Evolutionary conservation across 1,139 yeast genomes (phyloP), one percentile per base, ranked within the genome.

Genomic region (Eremothecium cymbalariae): DNA sequence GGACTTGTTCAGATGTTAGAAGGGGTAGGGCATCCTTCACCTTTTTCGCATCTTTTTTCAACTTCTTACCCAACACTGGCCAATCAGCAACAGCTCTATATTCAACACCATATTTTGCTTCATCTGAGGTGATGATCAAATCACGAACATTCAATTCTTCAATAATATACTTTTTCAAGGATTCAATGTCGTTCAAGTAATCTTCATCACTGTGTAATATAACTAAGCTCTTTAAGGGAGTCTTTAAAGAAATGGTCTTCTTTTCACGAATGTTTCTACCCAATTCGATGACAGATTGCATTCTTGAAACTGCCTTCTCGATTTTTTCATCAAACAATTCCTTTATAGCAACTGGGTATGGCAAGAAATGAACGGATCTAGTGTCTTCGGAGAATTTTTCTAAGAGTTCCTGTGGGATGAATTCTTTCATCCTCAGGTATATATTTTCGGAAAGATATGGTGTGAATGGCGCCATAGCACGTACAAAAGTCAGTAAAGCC

Each of bases 381-480:
- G 63, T 59, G 54, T 86, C 95, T 45, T 65, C 62, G 40, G 66
- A 58, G 42, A 59, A 66, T 26, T 50, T 41, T 37, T 60, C 58
- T 37, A 65, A 53, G 26, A 71, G 72, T 32, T 70, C 74, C 22
- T 62, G 67, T 15, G 72, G 60, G 60, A 85, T 78, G 52, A 67
- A 75, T 26, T 66, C 68, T 57, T 68, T 74, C 61, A 93, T 64
- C 62, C 74, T 78, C 58, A 77, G 80, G 65, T 86, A 93, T 50
- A 93, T 82, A 52, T 77, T 76, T 57, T 93, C 99, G 35, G 97
- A 71, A 60, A 93, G 70, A 71, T 80, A 93, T 44, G 99, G 99
- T 36, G 97, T 86, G 66, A 93, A 93, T 45, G 99, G 98, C 40
- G 98, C 97, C 96, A 93, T 88, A 31, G 95, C 93, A 60, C 96